Percentiles rank a stretch among this genome's conserved stretches.
Evolutionary conservation across 2,329 filamentous ascomycete species (phyloP).

Genomic region (Sporothrix protearum): DNA sequence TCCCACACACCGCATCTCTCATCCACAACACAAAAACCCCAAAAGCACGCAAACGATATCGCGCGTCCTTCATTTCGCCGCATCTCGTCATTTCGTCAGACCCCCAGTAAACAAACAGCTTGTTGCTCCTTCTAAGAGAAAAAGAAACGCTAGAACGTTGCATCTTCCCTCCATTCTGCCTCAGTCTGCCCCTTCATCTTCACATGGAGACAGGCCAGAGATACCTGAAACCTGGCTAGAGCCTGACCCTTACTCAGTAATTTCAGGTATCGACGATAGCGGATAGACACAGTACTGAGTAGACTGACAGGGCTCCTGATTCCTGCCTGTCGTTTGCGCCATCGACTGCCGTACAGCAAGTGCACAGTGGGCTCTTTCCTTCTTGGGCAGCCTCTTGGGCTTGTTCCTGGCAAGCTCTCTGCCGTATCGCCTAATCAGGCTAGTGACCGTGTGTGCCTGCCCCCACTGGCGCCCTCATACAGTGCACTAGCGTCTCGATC

Average conservation of each 20-base stretch:
- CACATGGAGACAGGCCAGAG: constrained; percentile 3
- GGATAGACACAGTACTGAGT: not conserved
- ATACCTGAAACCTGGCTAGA: constrained; percentile 16
- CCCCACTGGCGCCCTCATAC: not conserved
- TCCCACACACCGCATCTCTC: not conserved
- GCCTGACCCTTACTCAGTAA: constrained; percentile 8
- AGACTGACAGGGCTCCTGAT: not conserved
- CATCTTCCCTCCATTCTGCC: not conserved
- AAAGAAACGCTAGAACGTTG: too few species aligned
- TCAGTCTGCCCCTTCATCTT: not conserved
- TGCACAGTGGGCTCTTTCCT: not conserved
- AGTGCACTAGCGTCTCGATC: not conserved
- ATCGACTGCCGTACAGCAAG: not conserved
- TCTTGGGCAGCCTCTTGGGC: not conserved
- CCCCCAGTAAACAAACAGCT: not conserved
- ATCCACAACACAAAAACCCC: not conserved
- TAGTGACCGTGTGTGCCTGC: constrained; percentile 4
- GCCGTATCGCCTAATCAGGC: not conserved
- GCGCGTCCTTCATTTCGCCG: constrained; percentile 5
- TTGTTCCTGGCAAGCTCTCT: constrained; percentile 14
- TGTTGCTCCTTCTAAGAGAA: too few species aligned
- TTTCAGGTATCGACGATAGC: constrained; percentile 14
- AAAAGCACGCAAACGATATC: not conserved
- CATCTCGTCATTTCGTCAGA: constrained; percentile 11
- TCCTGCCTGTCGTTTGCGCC: not conserved